Base-by-base conservation (phyloP, 441 rosid genomes). In the Omphalea diandra region DNA sequence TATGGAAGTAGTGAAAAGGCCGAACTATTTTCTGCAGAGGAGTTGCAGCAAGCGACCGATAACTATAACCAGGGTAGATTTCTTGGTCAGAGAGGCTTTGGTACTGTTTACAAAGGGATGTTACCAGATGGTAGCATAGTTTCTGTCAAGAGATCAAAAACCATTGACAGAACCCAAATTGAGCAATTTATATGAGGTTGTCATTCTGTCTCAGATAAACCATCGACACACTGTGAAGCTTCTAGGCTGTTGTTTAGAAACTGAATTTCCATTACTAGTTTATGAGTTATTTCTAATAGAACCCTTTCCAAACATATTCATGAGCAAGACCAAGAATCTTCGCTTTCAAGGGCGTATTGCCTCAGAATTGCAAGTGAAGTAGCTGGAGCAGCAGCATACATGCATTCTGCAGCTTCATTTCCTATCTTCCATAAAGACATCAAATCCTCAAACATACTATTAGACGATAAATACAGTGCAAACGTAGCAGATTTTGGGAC, bases 311-410 rank as follows among this genome's bases (percentile, higher is more conserved):
- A 53, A 20, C 32, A 53, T 26, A 26, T 53, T 26, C 33, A 53
- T 53, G 24, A 10, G 17, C 29, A 53, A 53, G 29, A 53, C 9
- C 3, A 12, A 53, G 58, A 53, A 53, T 53, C 33, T 10, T 53
- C 7, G 5, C 26, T 53, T 26, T 11, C 58, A 24, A 24, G 33
- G 33, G 33, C 24, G 9, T 31, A 53, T 53, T 32, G 58, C 0
- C 12, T 53, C 29, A 26, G 58, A 53, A 53, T 53, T 53, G 58
- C 58, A 11, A 11, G 58, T 12, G 58, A 53, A 53, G 18, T 53
- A 53, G 58, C 58, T 53, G 33, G 58, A 53, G 58, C 57, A 52
- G 57, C 24, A 52, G 57, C 57, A 8, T 52, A 52, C 14, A 52
- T 24, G 57, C 57, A 52, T 24, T 52, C 57, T 52, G 57, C 57